Evolutionary conservation across 352 stramenopile species (phyloP).

Genomic region (Globisporangium spiculum): DNA sequence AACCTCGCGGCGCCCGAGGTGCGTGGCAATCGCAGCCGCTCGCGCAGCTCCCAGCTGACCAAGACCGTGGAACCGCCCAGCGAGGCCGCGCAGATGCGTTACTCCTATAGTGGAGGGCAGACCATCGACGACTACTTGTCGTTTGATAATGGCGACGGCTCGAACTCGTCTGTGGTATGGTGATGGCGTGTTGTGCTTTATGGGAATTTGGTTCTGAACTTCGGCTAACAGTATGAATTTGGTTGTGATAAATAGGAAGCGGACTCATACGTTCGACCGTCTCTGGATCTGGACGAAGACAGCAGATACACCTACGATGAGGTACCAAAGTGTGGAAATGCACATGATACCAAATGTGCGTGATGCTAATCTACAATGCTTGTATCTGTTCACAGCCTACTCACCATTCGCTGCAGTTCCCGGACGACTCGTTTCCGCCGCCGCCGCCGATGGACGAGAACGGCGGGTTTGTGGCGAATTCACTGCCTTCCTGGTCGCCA

Average conservation of each 20-base stretch:
- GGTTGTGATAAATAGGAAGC: slow-evolving; percentile 25
- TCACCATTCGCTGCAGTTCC: slow-evolving; percentile 48
- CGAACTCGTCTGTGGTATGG: slow-evolving; percentile 43
- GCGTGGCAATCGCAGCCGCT: slow-evolving; percentile 51
- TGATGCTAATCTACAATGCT: background rate
- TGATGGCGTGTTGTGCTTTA: background rate
- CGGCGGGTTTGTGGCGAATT: slow-evolving; percentile 57
- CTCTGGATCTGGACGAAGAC: slow-evolving; percentile 33
- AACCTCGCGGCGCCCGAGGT: slow-evolving; percentile 32
- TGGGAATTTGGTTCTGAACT: background rate
- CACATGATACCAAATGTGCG: background rate
- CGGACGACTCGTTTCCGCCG: slow-evolving; percentile 71
- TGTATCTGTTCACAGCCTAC: background rate
- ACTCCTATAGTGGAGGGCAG: slow-evolving; percentile 60
- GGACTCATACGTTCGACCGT: slow-evolving; percentile 36
- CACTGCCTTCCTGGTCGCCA: slow-evolving; percentile 80
- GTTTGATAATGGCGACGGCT: slow-evolving; percentile 37
- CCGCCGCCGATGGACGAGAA: slow-evolving; percentile 64
- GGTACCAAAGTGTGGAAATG: slow-evolving; percentile 18
- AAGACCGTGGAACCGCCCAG: slow-evolving; percentile 29
- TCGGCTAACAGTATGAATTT: background rate
- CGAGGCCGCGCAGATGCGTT: slow-evolving; percentile 46
- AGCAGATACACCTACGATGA: slow-evolving; percentile 33
- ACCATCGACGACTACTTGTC: slow-evolving; percentile 55
- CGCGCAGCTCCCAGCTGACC: slow-evolving; percentile 43